Base-by-base conservation (phyloP, 129 eudicot genomes). In the Artemisia tridentata region DNA sequence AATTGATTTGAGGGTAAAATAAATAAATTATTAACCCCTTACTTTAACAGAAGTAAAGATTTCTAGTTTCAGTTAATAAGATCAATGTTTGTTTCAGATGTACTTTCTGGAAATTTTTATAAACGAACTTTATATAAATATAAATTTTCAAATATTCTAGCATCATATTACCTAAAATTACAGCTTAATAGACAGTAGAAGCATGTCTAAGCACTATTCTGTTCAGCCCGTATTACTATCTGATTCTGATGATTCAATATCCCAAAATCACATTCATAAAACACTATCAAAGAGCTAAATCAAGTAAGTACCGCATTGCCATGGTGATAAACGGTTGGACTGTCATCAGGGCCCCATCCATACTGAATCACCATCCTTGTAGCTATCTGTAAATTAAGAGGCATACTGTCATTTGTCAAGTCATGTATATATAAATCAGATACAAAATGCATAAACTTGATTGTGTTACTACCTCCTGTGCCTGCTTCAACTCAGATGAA, bases 311-410 rank as follows among this genome's bases (percentile, higher is more conserved):
- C 98, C 90, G 95, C 90, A 73, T 85, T 89, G 78, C 85, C 82
- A 79, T 89, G 82, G 67, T 82, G 89, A 76, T 93, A 93, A 68
- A 93, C 78, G 60, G 86, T 75, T 41, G 92, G 91, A 80, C 78
- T 87, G 75, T 85, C 87, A 80, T 87, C 96, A 27, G 96, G 95
- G 25, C 95, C 92, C 98, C 98, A 93, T 16, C 98, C 98, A 73
- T 87, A 89, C 69, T 93, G 87, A 76, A 93, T 75, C 84, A 93
- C 96, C 98, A 93, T 93, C 72, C 88, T 70, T 34, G 95, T 89
- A 75, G 98, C 95, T 75, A 89, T 87, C 98, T 92, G 96, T 83
- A 45, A 7, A 57, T 63, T 71, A 80, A 48, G 46, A 31, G 2
- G 31, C 54, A 61, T 41, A 71, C 45, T 16, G 75, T 71, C 74